Evolutionary conservation across 768 basidiomycete genomes (phyloP).

Genomic region (Naganishia friedmannii): DNA sequence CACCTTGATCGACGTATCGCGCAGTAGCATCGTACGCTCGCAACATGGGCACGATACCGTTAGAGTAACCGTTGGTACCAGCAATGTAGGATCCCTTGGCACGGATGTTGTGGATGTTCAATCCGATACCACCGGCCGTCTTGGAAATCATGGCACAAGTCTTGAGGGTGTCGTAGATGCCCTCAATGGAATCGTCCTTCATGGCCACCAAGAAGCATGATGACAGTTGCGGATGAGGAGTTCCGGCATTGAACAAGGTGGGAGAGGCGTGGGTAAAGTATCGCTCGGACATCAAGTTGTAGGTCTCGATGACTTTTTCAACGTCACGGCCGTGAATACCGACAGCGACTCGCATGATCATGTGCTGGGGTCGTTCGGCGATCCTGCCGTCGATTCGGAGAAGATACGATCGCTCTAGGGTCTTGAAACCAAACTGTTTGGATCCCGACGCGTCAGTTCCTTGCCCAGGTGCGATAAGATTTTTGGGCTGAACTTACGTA

Average conservation of each 20-base stretch:
- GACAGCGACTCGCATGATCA: slow-evolving; percentile 99
- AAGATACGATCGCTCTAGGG: slow-evolving; percentile 94
- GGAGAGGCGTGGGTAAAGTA: slow-evolving; percentile 99
- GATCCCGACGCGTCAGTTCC: slow-evolving; percentile 11
- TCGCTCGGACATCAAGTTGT: slow-evolving; percentile 91
- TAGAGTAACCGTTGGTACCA: slow-evolving; percentile 97
- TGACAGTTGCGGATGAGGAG: slow-evolving; percentile 84
- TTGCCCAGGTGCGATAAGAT: neutral
- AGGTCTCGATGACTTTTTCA: slow-evolving; percentile 81
- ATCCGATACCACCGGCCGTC: slow-evolving; percentile 95
- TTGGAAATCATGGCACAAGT: slow-evolving; percentile 99
- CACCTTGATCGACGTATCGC: slow-evolving; percentile 97
- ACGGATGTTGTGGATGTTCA: slow-evolving; percentile 93
- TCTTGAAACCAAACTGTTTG: slow-evolving; percentile 95
- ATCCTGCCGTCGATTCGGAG: slow-evolving; percentile 90
- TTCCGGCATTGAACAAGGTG: slow-evolving; percentile 94
- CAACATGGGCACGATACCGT: slow-evolving; percentile 98
- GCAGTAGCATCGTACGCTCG: slow-evolving; percentile 97
- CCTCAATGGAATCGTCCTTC: slow-evolving; percentile 98
- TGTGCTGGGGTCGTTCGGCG: slow-evolving; percentile 95
- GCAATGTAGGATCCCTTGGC: slow-evolving; percentile 94
- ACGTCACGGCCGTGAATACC: slow-evolving; percentile 90
- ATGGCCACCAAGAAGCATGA: slow-evolving; percentile 97
- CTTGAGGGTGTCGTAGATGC: slow-evolving; percentile 98
- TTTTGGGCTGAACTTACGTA: slow-evolving; percentile 61